Base-by-base conservation (phyloP, 805 yeast genomes). In the Candida maesae region DNA sequence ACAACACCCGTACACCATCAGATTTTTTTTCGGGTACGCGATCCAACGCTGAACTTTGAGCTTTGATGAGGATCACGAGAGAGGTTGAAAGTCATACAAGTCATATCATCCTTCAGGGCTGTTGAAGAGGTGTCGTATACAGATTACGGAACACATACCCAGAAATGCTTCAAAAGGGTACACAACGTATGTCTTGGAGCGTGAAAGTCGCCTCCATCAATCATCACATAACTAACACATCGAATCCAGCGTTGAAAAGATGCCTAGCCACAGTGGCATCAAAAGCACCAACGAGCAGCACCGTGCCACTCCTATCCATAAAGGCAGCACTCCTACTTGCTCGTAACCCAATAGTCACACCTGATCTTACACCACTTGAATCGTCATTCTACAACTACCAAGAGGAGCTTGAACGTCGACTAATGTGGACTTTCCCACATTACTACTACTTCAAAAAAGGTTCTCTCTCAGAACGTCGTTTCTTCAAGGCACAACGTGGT, bases 381-480 rank as follows among this genome's bases (percentile, higher is more conserved):
- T 57, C 68, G 45, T 79, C 79, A 38, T 93, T 82, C 63, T 86
- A 84, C 60, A 69, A 78, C 39, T 93, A 93, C 61, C 95, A 90
- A 63, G 76, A 79, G 38, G 95, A 86, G 61, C 71, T 93, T 41
- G 90, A 89, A 70, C 81, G 81, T 58, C 76, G 98, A 55, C 71
- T 93, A 51, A 89, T 90, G 95, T 89, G 96, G 96, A 89, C 98
- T 0, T 93, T 93, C 64, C 98, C 99, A 5, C 80, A 83, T 53
- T 88, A 88, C 76, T 90, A 79, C 60, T 93, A 90, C 67, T 93
- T 81, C 68, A 86, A 84, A 58, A 81, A 77, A 54, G 98, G 98
- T 47, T 83, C 97, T 1, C 70, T 93, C 47, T 78, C 95, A 3
- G 96, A 88, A 60, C 85, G 88, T 59, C 78, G 77, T 52, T 91